These are phyloP conservation scores for Aspergillus unguis DNA, from an alignment of 2,329 filamentous ascomycete genomes.

Conservation along the genomic window DNA sequence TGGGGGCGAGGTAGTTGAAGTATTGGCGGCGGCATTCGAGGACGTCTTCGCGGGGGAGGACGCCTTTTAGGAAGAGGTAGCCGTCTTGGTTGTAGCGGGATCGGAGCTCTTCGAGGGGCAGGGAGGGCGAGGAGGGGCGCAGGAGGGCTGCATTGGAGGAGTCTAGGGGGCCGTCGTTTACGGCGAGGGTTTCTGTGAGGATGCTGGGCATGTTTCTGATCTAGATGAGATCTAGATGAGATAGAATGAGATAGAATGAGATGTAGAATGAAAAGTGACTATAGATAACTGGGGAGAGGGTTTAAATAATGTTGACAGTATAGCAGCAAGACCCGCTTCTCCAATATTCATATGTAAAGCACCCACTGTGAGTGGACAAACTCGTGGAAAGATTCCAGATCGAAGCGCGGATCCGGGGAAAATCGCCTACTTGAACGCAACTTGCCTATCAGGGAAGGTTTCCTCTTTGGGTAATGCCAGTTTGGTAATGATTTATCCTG, in stretches of 20 bases:
- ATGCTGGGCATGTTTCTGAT: slow-evolving; percentile 14
- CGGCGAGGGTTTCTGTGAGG: slow-evolving; percentile 20
- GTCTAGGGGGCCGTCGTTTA: slow-evolving; percentile 48
- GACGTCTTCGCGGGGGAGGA: slow-evolving; percentile 54
- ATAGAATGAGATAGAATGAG: background rate
- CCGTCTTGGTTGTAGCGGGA: slow-evolving; percentile 49
- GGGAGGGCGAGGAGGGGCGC: slow-evolving; percentile 41
- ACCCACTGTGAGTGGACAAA: slow-evolving; percentile 2
- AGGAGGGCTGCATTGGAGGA: slow-evolving; percentile 45
- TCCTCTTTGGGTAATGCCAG: background rate
- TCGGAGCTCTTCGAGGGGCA: slow-evolving; percentile 50
- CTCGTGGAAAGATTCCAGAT: slow-evolving; percentile 12
- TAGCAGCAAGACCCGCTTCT: background rate
- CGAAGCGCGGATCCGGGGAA: slow-evolving; percentile 4
- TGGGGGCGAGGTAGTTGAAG: slow-evolving; percentile 54
- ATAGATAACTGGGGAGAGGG: background rate
- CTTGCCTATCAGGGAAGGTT: background rate
- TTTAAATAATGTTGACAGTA: too few species aligned
- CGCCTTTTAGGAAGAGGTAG: slow-evolving; percentile 55
- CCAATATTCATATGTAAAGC: slow-evolving; percentile 3
- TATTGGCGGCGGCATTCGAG: slow-evolving; percentile 52
- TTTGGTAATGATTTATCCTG: background rate
- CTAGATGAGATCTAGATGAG: too few species aligned
- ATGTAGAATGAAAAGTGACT: background rate
- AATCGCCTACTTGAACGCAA: background rate